phyloP scores from a whole-genome alignment of 192 early-diverging fungal genomes.

The Podila clonocystis region DNA sequence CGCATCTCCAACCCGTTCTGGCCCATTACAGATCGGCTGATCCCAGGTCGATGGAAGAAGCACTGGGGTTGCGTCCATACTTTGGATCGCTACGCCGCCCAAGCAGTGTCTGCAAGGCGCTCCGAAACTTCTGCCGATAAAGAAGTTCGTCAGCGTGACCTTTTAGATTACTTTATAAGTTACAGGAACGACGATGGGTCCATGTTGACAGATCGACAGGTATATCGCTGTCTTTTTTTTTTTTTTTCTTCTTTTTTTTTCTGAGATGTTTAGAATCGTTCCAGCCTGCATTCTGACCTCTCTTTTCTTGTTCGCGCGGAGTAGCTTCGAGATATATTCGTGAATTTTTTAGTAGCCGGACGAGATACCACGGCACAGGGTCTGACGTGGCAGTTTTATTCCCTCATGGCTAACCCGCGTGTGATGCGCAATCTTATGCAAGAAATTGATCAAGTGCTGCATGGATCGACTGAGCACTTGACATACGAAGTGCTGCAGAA shows the following conservation, averaged over 20 bases:
- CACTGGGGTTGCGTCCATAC: slow-evolving; percentile 1
- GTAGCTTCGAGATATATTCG: slow-evolving; percentile 51
- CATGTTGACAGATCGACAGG: slow-evolving; percentile 41
- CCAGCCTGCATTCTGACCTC: no score
- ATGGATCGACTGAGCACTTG: slow-evolving; percentile 16
- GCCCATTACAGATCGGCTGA: slow-evolving; percentile 33
- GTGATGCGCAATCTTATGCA: slow-evolving; percentile 43
- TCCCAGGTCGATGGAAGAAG: slow-evolving; percentile 8
- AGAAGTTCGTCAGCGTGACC: slow-evolving; percentile 12
- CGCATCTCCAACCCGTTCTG: slow-evolving; percentile 32
- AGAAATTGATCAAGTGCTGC: slow-evolving; percentile 45
- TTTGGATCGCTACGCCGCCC: slow-evolving; percentile 25
- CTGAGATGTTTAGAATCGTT: no score
- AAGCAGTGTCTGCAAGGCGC: slow-evolving; percentile 22
- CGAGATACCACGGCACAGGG: slow-evolving; percentile 67
- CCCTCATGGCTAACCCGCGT: slow-evolving; percentile 54
- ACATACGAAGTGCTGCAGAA: slow-evolving; percentile 33
- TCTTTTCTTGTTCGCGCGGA: no score
- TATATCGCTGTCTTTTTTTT: no score
- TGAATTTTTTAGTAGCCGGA: slow-evolving; percentile 60
- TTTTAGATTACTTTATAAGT: slow-evolving; percentile 55
- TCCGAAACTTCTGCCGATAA: slow-evolving; percentile 7
- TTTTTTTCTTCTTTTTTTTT: no score
- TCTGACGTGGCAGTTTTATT: slow-evolving; percentile 64
- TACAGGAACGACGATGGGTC: slow-evolving; percentile 44